Evolutionary conservation across 768 basidiomycete species (phyloP), one percentile per base, ranked within the genome.

Genomic region (Pulveroboletus frians): DNA sequence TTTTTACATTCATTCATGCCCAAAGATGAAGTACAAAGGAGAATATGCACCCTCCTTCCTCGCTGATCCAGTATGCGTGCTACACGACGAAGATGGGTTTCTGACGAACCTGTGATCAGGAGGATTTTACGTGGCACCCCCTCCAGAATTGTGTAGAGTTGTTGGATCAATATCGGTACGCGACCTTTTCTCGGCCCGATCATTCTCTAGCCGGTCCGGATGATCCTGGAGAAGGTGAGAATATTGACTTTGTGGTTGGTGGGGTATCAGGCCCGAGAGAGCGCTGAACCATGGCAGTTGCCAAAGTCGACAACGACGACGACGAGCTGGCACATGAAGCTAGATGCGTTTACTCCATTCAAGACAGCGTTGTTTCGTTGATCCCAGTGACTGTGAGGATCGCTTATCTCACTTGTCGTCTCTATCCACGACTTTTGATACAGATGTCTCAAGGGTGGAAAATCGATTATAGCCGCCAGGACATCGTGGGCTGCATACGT

Each of bases 21-120:
- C 72, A 43, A 99, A 99, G 69, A 98, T 98, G 96, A 76, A 76
- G 47, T 98, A 99, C 69, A 99, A 99, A 61, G 93, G 84, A 26
- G 92, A 96, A 47, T 99, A 94, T 57, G 65, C 74, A 0, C 95
- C 95, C 0, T 96, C 94, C 3, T 91, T 80, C 55, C 76, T 98
- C 17, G 77, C 80, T 11, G 94, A 98, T 67, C 92, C 94, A 8
- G 89, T 92, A 57, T 76, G 57, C 5, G 39, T 39, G 6, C 5
- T 45, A 26, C 29, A 49, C 26, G 38, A 39, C 17, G 14, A 40
- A 6, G 26, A 23, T 20, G 14, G 17, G 27, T 50, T 17, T 46
- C 49, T 57, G 30, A 58, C 39, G 20, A 43, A 13, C 31, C 4
- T 46, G 18, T 31, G 10, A 18, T 31, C 57, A 93, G 89, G 90